These are phyloP conservation scores for Hanseniaspora jakobsenii DNA, from an alignment of 805 yeast species.

Conservation along the genomic window DNA sequence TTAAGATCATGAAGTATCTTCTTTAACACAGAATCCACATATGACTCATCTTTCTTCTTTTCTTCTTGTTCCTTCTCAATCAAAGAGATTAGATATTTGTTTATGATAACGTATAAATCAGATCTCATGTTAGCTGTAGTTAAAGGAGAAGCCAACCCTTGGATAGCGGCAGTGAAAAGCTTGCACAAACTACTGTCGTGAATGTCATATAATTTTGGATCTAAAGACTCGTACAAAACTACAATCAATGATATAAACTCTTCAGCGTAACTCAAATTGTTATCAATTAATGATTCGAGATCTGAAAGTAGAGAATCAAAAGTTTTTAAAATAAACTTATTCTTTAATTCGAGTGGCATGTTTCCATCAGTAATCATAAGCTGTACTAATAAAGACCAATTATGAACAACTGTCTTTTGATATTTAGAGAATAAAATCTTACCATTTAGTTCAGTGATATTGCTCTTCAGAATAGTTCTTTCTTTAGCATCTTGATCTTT, in stretches of 20 bases:
- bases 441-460: constrained; percentile 37
- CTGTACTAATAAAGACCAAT: constrained; percentile 76
- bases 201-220: constrained; percentile 31
- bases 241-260: constrained; percentile 69
- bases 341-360: constrained; percentile 35
- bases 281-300: constrained; percentile 59
- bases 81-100: constrained; percentile 48
- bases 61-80: constrained; percentile 29
- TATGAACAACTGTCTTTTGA: constrained; percentile 54
- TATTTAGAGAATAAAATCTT: constrained; percentile 36
- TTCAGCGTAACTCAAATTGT: constrained; percentile 54
- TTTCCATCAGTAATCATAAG: constrained; percentile 54
- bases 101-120: constrained; percentile 64
- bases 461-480: constrained; percentile 23
- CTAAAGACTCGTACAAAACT: constrained; percentile 52
- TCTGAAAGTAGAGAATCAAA: constrained; percentile 67
- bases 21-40: constrained; percentile 25
- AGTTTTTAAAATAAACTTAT: constrained; percentile 59
- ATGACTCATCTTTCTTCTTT: background rate
- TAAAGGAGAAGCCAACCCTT: constrained; percentile 59
- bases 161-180: constrained; percentile 59
- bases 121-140: constrained; percentile 60
- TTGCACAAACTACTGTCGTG: constrained; percentile 51
- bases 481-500: constrained; percentile 21
- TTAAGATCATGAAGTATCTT: constrained; percentile 45